These are phyloP conservation scores for Sequoiadendron giganteum DNA, from an alignment of 75 land plant species.

Conservation along the genomic window DNA sequence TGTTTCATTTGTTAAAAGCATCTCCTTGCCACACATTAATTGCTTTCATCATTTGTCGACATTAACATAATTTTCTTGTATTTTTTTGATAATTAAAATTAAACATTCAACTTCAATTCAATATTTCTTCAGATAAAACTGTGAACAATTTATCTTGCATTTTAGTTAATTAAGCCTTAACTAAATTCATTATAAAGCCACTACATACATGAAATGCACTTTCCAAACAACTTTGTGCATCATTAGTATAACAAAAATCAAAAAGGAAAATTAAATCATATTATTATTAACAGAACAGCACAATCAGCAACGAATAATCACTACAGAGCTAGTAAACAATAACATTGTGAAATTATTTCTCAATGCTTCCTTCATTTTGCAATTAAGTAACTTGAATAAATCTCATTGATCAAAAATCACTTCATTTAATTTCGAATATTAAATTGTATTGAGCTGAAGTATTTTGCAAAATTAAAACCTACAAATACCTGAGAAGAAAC, in stretches of 20 bases:
- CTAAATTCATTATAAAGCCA: neutral
- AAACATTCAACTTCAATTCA: neutral
- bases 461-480: neutral
- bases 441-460: too few species aligned
- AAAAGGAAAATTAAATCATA: neutral
- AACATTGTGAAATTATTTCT: neutral
- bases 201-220: neutral
- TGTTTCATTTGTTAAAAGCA: neutral
- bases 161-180: neutral
- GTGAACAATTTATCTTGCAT: neutral
- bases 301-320: neutral
- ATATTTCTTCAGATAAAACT: neutral
- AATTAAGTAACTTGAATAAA: neutral
- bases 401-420: neutral
- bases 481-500: conserved; percentile 53
- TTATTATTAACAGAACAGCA: too few species aligned
- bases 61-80: neutral
- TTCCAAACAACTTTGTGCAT: neutral
- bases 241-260: neutral
- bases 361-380: neutral
- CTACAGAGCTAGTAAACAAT: neutral
- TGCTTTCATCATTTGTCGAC: neutral
- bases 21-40: neutral
- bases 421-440: neutral
- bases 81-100: neutral